Percentiles rank a stretch among this genome's conserved stretches.
These are phyloP conservation scores for Zygosaccharomyces lentus DNA, from an alignment of 805 yeast species.

Conservation along the genomic window DNA sequence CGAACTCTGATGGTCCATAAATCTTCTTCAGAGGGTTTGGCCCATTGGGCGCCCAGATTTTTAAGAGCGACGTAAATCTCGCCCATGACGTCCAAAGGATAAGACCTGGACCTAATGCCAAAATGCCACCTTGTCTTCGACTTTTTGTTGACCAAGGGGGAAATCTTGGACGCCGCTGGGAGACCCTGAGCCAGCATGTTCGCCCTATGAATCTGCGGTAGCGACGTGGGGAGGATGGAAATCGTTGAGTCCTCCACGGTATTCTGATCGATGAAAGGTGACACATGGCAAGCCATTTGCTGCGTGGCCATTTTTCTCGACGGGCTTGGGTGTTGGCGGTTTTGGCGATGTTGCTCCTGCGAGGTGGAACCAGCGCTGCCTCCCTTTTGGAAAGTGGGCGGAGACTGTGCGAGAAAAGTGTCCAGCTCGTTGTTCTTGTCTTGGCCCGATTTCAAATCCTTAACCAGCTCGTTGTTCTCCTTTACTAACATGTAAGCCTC, in stretches of 20 bases:
- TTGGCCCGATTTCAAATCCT: conserved; percentile 51
- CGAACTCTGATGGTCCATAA: conserved; percentile 94
- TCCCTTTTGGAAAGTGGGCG: conserved; percentile 45
- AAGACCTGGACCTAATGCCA: conserved; percentile 92
- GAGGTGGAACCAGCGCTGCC: conserved; percentile 9
- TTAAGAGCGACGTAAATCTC: conserved; percentile 93
- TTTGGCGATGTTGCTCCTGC: background rate
- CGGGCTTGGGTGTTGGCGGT: conserved; percentile 5
- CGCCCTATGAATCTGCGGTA: conserved; percentile 92
- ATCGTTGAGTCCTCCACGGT: conserved; percentile 60
- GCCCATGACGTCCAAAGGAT: conserved; percentile 98
- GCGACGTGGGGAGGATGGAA: conserved; percentile 87
- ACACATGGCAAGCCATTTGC: conserved; percentile 35
- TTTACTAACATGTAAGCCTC: conserved; percentile 82
- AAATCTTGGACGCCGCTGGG: conserved; percentile 43
- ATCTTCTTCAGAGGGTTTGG: conserved; percentile 89
- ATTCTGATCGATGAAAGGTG: conserved; percentile 29
- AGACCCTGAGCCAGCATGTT: conserved; percentile 69
- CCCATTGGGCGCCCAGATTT: conserved; percentile 96
- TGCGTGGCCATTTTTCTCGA: conserved; percentile 18
- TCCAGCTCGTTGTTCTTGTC: conserved; percentile 47
- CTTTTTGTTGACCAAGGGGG: conserved; percentile 67
- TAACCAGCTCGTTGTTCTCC: conserved; percentile 69
- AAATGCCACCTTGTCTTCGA: conserved; percentile 98
- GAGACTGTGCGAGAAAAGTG: conserved; percentile 55